Conservation (phyloP, 176 grass and related monocot species). For the Cenchrus fungigraminus region DNA sequence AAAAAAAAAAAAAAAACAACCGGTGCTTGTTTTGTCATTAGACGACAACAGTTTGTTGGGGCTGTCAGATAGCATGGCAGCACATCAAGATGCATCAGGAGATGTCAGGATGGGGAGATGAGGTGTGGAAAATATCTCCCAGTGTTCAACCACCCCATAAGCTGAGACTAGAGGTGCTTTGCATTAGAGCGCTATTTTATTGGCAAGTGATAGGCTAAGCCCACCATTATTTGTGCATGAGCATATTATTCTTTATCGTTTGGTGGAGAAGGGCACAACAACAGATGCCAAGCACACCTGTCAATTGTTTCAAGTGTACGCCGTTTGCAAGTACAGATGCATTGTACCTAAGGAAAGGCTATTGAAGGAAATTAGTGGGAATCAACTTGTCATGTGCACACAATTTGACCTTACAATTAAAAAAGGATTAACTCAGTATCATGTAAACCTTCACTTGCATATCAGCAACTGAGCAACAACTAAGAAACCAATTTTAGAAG, state of each 20-base stretch:
- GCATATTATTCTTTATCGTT: conserved; percentile 17
- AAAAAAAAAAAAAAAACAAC: too few relatives aligned
- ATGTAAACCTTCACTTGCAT: conserved; percentile 5
- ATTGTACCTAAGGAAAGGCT: conserved; percentile 39
- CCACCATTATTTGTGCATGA: conserved; percentile 18
- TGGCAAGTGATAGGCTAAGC: conserved; percentile 7
- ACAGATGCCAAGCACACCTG: conserved; percentile 40
- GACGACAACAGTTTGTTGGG: conserved; percentile 33
- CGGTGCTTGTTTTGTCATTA: conserved; percentile 34
- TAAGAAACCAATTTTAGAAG: background rate
- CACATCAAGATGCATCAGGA: conserved; percentile 26
- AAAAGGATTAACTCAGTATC: conserved; percentile 25
- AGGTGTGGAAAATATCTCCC: conserved; percentile 31
- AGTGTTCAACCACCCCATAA: conserved; percentile 25
- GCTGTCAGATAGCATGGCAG: conserved; percentile 33
- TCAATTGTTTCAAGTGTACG: conserved; percentile 38
- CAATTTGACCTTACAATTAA: conserved; percentile 29
- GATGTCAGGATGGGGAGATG: conserved; percentile 17
- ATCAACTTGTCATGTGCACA: conserved; percentile 47
- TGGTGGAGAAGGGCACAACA: conserved; percentile 24
- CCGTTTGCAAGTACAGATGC: conserved; percentile 32
- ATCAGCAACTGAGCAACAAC: background rate
- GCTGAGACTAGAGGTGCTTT: conserved; percentile 3
- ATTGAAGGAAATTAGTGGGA: conserved; percentile 33
- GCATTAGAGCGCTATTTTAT: background rate